phyloP scores from a whole-genome alignment of 2,329 filamentous ascomycete genomes.

The Sarocladiaceae sp. region DNA sequence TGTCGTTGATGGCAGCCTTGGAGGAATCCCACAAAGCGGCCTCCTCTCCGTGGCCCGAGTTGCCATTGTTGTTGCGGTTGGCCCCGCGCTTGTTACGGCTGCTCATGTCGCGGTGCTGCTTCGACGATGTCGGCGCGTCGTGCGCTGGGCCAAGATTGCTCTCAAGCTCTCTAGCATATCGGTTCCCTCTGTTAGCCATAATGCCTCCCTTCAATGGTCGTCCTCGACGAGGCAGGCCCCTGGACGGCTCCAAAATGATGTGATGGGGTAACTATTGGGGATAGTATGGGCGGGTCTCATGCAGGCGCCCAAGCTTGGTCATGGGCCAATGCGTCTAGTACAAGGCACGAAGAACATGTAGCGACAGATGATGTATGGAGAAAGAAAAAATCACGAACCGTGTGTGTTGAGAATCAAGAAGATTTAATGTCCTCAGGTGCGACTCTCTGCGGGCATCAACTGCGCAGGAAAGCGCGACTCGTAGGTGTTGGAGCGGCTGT shows the following conservation, averaged over 20 bases:
- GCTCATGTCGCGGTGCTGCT: slow-evolving; percentile 27
- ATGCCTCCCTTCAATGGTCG: not conserved
- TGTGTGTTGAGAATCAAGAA: too few relatives aligned
- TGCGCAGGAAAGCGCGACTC: not conserved
- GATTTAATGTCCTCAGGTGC: too few relatives aligned
- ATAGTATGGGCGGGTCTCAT: slow-evolving; percentile 8
- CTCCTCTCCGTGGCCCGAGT: slow-evolving; percentile 33
- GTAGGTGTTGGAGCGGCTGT: not conserved
- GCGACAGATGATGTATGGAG: not conserved
- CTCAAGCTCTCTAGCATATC: slow-evolving; percentile 4
- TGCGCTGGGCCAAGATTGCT: slow-evolving; percentile 12
- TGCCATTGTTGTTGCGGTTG: slow-evolving; percentile 30
- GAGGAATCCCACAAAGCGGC: slow-evolving; percentile 35
- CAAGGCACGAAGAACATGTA: not conserved
- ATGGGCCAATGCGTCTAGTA: slow-evolving; percentile 8
- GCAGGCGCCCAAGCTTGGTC: slow-evolving; percentile 7
- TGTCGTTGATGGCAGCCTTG: slow-evolving; percentile 32
- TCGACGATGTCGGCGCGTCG: slow-evolving; percentile 15
- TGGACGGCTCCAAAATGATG: slow-evolving; percentile 3
- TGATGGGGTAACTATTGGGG: slow-evolving; percentile 8
- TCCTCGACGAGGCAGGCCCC: slow-evolving; percentile 6
- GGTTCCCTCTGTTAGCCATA: slow-evolving; percentile 8
- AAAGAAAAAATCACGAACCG: not conserved
- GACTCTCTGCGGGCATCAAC: too few relatives aligned
- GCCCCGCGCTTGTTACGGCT: slow-evolving; percentile 38